Evolutionary conservation across 495 filamentous ascomycete species (phyloP).

Genomic region (Annulohypoxylon maeteangense): DNA sequence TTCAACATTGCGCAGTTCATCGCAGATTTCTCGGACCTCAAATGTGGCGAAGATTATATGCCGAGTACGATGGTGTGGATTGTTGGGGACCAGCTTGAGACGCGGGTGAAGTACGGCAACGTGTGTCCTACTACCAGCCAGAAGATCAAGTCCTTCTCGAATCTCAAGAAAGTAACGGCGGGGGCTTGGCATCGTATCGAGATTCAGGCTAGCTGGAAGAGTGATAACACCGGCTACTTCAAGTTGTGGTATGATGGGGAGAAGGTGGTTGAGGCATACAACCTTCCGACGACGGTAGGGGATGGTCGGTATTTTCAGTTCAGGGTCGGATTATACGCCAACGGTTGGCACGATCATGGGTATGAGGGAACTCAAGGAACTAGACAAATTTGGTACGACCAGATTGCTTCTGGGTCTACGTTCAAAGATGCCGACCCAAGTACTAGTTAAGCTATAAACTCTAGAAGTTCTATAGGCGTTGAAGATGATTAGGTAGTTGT

Average conservation of each 20-base stretch:
- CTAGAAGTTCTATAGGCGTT: too few species aligned
- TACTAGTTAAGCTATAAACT: too few species aligned
- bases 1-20: slow-evolving; percentile 69
- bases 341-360: slow-evolving; percentile 64
- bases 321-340: slow-evolving; percentile 66
- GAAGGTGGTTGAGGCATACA: slow-evolving; percentile 57
- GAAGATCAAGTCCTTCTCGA: slow-evolving; percentile 46
- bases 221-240: slow-evolving; percentile 58
- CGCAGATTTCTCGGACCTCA: slow-evolving; percentile 59
- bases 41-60: slow-evolving; percentile 62
- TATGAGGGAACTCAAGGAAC: slow-evolving; percentile 60
- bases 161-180: slow-evolving; percentile 54
- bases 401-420: slow-evolving; percentile 60
- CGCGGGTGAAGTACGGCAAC: slow-evolving; percentile 59
- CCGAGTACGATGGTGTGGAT: slow-evolving; percentile 66
- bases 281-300: slow-evolving; percentile 59
- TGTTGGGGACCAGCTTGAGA: slow-evolving; percentile 57
- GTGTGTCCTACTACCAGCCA: slow-evolving; percentile 50
- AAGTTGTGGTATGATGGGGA: slow-evolving; percentile 63
- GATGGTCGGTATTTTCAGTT: slow-evolving; percentile 62
- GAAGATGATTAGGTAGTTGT: too few species aligned
- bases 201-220: slow-evolving; percentile 62
- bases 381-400: slow-evolving; percentile 64
- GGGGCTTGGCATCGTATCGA: slow-evolving; percentile 63
- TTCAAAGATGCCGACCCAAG: slow-evolving; percentile 59